Evolutionary conservation across 495 filamentous ascomycete genomes (phyloP).

Genomic region (Aspergillus incahuasiensis): DNA sequence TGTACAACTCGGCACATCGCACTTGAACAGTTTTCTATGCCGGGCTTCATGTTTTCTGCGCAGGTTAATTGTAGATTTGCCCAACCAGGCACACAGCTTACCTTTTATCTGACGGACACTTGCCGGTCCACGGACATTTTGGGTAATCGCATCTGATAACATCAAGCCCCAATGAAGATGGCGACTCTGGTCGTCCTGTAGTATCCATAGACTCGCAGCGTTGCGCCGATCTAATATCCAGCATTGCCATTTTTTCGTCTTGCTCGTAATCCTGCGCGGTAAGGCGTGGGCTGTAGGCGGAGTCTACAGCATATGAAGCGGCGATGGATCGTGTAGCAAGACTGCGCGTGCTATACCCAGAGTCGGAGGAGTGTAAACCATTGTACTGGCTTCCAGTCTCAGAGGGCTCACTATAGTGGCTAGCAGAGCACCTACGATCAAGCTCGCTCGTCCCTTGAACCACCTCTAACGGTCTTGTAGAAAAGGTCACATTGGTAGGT

Average conservation of each 20-base stretch:
- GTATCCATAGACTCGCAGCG: constrained; percentile 12
- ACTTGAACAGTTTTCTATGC: constrained; percentile 71
- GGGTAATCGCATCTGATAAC: constrained; percentile 33
- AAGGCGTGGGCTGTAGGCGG: constrained; percentile 27
- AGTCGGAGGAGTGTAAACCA: constrained; percentile 51
- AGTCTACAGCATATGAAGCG: constrained; percentile 27
- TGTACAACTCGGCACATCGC: constrained; percentile 54
- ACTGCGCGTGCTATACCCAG: constrained; percentile 56
- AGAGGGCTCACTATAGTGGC: constrained; percentile 39
- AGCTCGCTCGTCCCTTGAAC: constrained; percentile 16
- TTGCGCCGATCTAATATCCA: constrained; percentile 9
- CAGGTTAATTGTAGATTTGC: neutral
- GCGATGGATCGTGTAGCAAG: constrained; percentile 44
- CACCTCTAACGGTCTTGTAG: constrained; percentile 18
- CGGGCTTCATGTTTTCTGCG: constrained; percentile 75
- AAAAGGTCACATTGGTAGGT: constrained; percentile 15
- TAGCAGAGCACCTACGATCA: constrained; percentile 24
- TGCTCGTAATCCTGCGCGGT: constrained; percentile 24
- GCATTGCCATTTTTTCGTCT: constrained; percentile 16
- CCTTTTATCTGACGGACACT: constrained; percentile 42
- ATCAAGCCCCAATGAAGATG: constrained; percentile 19
- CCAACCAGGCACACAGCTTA: neutral
- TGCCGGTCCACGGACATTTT: constrained; percentile 35
- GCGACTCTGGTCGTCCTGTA: constrained; percentile 17
- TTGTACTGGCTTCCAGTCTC: constrained; percentile 54